A percentile compares a stretch with the other conserved stretches of the same genome.
phyloP scores from a whole-genome alignment of 2,329 filamentous ascomycete species.

The Fusarium sp. region DNA sequence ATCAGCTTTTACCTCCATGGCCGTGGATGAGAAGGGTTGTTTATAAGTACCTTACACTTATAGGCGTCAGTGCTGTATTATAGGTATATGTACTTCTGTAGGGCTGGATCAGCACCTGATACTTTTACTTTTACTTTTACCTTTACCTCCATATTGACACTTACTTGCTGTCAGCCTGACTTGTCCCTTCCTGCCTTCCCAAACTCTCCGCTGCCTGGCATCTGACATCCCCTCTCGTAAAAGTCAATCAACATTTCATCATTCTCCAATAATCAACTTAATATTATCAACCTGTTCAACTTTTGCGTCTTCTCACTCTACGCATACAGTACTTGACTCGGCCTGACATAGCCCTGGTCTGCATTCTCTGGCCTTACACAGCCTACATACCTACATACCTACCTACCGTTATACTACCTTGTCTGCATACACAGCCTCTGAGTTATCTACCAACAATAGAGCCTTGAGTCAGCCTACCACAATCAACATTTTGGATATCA shows the following conservation, averaged over 20 bases:
- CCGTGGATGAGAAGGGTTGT: neutral
- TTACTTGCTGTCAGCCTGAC: conserved; percentile 21
- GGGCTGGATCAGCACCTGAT: conserved; percentile 9
- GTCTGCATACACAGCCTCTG: neutral
- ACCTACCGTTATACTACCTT: neutral
- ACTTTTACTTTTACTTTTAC: no score
- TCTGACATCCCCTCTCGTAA: no score
- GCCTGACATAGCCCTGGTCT: no score
- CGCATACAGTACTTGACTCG: no score
- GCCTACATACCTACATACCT: no score
- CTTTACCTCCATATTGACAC: no score
- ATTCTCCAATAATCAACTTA: no score
- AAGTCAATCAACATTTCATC: no score
- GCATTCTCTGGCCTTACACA: neutral
- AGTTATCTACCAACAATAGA: neutral
- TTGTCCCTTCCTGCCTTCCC: neutral
- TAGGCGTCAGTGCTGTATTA: neutral
- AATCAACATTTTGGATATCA: neutral
- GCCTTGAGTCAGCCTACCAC: conserved; percentile 19
- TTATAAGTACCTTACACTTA: no score
- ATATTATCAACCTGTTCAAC: no score
- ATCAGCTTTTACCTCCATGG: conserved; percentile 18
- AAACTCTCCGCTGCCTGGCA: neutral
- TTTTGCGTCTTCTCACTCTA: no score
- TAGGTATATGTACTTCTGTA: conserved; percentile 20